Conservation (phyloP, 352 stramenopile genomes). For the Globisporangium parvum region DNA sequence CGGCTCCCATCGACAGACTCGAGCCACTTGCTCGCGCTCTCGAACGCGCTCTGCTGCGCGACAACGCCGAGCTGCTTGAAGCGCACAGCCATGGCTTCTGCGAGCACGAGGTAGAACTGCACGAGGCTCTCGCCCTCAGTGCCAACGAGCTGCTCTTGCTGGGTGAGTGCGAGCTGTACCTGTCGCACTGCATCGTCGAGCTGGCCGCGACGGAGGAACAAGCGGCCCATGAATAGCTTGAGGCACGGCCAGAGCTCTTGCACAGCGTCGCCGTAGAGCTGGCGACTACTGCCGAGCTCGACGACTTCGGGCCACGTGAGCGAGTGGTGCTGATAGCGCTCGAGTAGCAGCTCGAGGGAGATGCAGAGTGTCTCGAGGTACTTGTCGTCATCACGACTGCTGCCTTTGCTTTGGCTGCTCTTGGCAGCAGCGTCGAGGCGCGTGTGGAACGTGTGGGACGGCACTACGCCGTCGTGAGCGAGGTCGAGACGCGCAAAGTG, state of each 20-base stretch:
- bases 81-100: slow-evolving; percentile 43
- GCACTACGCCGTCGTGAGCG: slow-evolving; percentile 33
- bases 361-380: slow-evolving; percentile 23
- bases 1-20: slow-evolving; percentile 39
- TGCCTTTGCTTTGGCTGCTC: no score
- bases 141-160: slow-evolving; percentile 32
- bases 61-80: slow-evolving; percentile 44
- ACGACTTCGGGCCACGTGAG: slow-evolving; percentile 33
- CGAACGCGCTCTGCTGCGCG: slow-evolving; percentile 37
- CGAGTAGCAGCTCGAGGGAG: slow-evolving; percentile 18
- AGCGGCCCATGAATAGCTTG: slow-evolving; percentile 45
- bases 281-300: slow-evolving; percentile 9
- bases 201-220: slow-evolving; percentile 46
- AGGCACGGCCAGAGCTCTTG: slow-evolving; percentile 31
- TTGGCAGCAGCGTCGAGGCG: slow-evolving; percentile 15
- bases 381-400: slow-evolving; percentile 5
- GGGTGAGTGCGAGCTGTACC: slow-evolving; percentile 35
- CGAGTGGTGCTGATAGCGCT: slow-evolving; percentile 11
- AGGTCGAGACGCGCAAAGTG: slow-evolving; percentile 39
- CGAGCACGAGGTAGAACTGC: slow-evolving; percentile 44
- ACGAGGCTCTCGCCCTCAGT: slow-evolving; percentile 28
- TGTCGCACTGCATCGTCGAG: slow-evolving; percentile 49
- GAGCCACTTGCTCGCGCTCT: slow-evolving; percentile 44
- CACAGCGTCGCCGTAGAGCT: slow-evolving; percentile 15
- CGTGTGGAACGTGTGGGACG: slow-evolving; percentile 32